A percentile compares a stretch with the other conserved stretches of the same genome.
Evolutionary conservation across 1,139 yeast species (phyloP).

Genomic region (Protomyces gravidus): DNA sequence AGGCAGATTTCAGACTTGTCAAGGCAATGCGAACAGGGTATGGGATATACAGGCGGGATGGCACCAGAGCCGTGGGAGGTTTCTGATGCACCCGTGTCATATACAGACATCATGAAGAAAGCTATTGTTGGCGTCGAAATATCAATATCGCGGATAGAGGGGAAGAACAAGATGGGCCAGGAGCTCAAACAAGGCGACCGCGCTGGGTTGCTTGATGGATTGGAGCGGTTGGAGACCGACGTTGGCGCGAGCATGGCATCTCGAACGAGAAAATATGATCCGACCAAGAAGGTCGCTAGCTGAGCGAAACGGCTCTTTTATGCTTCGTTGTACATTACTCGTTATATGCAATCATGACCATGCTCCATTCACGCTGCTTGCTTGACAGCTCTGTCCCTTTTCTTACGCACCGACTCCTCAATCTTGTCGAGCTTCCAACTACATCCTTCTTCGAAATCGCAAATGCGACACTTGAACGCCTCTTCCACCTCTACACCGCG

Average conservation of each 20-base stretch:
- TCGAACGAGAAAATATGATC: background rate
- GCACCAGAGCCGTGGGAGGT: constrained; percentile 50
- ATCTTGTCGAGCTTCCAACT: constrained; percentile 32
- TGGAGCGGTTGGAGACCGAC: constrained; percentile 34
- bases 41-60: constrained; percentile 18
- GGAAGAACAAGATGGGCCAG: constrained; percentile 63
- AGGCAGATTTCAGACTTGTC: constrained; percentile 49
- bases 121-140: constrained; percentile 60
- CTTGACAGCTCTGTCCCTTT: background rate
- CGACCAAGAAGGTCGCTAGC: background rate
- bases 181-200: constrained; percentile 47
- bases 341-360: background rate
- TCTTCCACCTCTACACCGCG: constrained; percentile 34
- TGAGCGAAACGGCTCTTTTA: background rate
- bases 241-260: background rate
- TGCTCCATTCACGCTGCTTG: background rate
- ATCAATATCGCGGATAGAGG: constrained; percentile 50
- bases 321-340: no score
- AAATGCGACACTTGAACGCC: constrained; percentile 33
- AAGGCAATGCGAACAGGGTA: constrained; percentile 37
- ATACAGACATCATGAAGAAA: constrained; percentile 48
- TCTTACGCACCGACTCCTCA: constrained; percentile 24
- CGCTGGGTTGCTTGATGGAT: constrained; percentile 53
- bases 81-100: constrained; percentile 55
- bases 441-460: constrained; percentile 32